These are phyloP conservation scores for Sugiyamaella castrensis DNA, from an alignment of 1,139 yeast species.

Conservation along the genomic window DNA sequence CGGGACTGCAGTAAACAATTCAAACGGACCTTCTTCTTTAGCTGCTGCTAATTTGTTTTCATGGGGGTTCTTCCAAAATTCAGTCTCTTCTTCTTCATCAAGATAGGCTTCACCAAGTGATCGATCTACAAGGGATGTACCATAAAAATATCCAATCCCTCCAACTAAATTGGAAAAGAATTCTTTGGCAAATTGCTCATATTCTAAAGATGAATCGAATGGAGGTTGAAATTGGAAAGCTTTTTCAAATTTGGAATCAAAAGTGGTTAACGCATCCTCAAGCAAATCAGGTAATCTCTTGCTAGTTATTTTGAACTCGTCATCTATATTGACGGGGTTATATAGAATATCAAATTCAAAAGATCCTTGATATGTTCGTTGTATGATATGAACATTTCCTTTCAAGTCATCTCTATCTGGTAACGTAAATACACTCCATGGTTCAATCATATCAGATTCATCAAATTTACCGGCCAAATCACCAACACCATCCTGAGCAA, in stretches of 20 bases:
- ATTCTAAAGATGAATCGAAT: slow-evolving; percentile 44
- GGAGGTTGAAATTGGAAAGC: slow-evolving; percentile 59
- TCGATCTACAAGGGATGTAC: slow-evolving; percentile 83
- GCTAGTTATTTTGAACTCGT: slow-evolving; percentile 43
- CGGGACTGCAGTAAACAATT: slow-evolving; percentile 80
- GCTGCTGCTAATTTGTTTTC: slow-evolving; percentile 27
- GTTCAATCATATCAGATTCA: slow-evolving; percentile 37
- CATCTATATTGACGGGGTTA: slow-evolving; percentile 45
- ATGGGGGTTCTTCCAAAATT: slow-evolving; percentile 31
- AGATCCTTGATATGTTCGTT: slow-evolving; percentile 69
- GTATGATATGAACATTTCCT: slow-evolving; percentile 79
- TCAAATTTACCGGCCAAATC: slow-evolving; percentile 42
- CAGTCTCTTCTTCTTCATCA: slow-evolving; percentile 46
- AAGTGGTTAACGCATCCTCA: slow-evolving; percentile 40
- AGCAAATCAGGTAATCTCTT: slow-evolving; percentile 22
- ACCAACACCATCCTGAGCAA: slow-evolving; percentile 65
- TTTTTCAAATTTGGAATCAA: slow-evolving; percentile 55
- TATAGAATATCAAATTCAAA: slow-evolving; percentile 73
- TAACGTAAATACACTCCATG: slow-evolving; percentile 46
- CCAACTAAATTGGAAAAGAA: slow-evolving; percentile 81
- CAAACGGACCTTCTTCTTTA: slow-evolving; percentile 40
- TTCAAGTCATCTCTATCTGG: slow-evolving; percentile 59
- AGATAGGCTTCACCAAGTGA: slow-evolving; percentile 60
- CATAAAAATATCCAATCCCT: slow-evolving; percentile 85
- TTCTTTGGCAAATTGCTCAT: slow-evolving; percentile 66